Conservation (phyloP, 129 eudicot species). For the Sambucus nigra region DNA sequence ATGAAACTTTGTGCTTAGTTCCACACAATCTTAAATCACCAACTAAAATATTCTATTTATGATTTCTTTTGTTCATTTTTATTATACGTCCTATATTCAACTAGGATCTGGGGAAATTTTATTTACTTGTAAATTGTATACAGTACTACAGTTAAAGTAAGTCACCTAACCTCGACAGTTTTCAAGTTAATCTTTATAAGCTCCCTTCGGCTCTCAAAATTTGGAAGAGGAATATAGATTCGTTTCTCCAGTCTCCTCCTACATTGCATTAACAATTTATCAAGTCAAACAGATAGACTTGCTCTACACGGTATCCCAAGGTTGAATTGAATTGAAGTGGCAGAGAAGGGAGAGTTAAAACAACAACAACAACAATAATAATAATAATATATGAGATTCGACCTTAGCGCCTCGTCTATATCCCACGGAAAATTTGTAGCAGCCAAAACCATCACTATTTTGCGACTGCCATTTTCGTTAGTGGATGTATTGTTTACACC, state of each 20-base stretch:
- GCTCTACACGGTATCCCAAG: not conserved
- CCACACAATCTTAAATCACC: too few species aligned
- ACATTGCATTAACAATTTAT: slow-evolving; percentile 8
- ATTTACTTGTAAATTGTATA: not conserved
- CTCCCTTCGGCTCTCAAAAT: slow-evolving; percentile 85
- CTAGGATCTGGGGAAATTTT: too few species aligned
- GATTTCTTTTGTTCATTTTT: too few species aligned
- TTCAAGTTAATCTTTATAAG: slow-evolving; percentile 84
- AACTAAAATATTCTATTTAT: too few species aligned
- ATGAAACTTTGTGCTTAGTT: too few species aligned
- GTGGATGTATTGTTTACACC: slow-evolving; percentile 77
- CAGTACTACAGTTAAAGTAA: not conserved
- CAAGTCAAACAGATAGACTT: slow-evolving; percentile 1
- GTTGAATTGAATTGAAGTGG: not conserved
- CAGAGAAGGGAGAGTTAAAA: slow-evolving; percentile 2
- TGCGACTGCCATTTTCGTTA: slow-evolving; percentile 93
- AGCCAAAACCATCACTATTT: slow-evolving; percentile 94
- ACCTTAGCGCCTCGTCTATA: slow-evolving; percentile 98
- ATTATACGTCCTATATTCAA: too few species aligned
- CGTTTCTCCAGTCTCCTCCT: slow-evolving; percentile 96
- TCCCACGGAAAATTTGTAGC: slow-evolving; percentile 99
- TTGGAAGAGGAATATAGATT: slow-evolving; percentile 88
- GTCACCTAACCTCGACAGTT: slow-evolving; percentile 64
- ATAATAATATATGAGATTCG: slow-evolving; percentile 2
- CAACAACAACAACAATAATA: not conserved